Percentiles rank a stretch among this genome's conserved stretches.
phyloP scores from a whole-genome alignment of 2,329 filamentous ascomycete genomes.

The Trichoderma endophyticum region DNA sequence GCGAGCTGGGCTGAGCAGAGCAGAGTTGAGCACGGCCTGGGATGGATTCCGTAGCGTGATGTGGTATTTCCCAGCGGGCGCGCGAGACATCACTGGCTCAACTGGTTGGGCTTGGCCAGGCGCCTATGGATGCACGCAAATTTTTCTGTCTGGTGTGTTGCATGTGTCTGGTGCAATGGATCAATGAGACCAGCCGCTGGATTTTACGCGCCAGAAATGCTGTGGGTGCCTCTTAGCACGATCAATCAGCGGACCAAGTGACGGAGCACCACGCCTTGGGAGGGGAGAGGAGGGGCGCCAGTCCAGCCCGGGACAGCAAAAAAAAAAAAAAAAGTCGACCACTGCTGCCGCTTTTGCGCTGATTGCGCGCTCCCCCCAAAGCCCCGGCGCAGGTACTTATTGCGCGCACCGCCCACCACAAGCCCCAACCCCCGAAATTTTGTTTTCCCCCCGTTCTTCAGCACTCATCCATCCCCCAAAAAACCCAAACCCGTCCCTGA shows the following conservation, averaged over 20 bases:
- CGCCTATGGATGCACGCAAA: constrained; percentile 5
- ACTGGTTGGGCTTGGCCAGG: constrained; percentile 2
- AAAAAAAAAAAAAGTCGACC: constrained; percentile 12
- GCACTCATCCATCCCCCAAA: constrained; percentile 28
- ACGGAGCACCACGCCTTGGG: constrained; percentile 12
- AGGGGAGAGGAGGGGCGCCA: constrained; percentile 18
- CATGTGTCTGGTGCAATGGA: neutral
- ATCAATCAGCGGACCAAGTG: constrained; percentile 4
- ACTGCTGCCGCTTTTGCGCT: constrained; percentile 28
- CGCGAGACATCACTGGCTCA: neutral
- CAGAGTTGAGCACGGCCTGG: neutral
- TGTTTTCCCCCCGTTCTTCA: constrained; percentile 31
- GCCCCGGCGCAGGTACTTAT: constrained; percentile 34
- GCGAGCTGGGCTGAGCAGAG: neutral
- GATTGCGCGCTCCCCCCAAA: constrained; percentile 31
- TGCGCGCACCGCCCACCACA: constrained; percentile 34
- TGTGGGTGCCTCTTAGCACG: constrained; percentile 17
- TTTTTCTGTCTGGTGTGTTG: neutral
- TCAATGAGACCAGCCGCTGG: neutral
- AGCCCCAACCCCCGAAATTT: constrained; percentile 30
- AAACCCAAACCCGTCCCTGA: constrained; percentile 21
- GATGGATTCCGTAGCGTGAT: neutral
- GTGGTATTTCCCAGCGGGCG: neutral
- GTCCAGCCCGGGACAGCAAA: neutral
- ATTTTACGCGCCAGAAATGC: constrained; percentile 14